These are phyloP conservation scores for Penicillium sp. DNA, from an alignment of 2,329 filamentous ascomycete species.

Conservation along the genomic window DNA sequence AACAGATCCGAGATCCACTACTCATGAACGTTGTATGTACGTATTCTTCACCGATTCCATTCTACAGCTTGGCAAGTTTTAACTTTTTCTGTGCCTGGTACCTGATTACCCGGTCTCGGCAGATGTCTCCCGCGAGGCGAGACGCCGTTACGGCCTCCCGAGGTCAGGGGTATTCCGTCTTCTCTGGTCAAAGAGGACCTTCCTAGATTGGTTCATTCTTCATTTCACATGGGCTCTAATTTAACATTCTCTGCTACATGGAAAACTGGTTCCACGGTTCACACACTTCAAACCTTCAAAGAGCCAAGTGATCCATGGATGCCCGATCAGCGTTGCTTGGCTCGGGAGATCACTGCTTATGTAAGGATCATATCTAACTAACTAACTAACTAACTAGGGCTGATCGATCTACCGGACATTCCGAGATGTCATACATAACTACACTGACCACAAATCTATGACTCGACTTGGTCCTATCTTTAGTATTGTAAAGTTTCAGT, in stretches of 20 bases:
- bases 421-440: too few species aligned
- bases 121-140: not conserved
- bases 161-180: not conserved
- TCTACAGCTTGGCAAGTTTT: not conserved
- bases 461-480: too few species aligned
- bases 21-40: not conserved
- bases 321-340: not conserved
- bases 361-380: not conserved
- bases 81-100: not conserved
- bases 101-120: not conserved
- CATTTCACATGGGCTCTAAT: not conserved
- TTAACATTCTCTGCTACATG: not conserved
- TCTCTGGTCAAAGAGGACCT: not conserved
- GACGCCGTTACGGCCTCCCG: not conserved
- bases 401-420: not conserved
- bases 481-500: too few species aligned
- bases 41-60: too few species aligned
- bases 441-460: too few species aligned
- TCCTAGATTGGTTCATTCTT: not conserved
- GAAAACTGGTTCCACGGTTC: not conserved
- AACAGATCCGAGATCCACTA: not conserved
- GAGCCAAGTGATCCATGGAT: not conserved
- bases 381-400: too few species aligned
- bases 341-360: constrained; percentile 1
- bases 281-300: not conserved